Percentiles rank a stretch among this genome's conserved stretches.
These are phyloP conservation scores for Monilinia aucupariae DNA, from an alignment of 2,329 filamentous ascomycete species.

Conservation along the genomic window DNA sequence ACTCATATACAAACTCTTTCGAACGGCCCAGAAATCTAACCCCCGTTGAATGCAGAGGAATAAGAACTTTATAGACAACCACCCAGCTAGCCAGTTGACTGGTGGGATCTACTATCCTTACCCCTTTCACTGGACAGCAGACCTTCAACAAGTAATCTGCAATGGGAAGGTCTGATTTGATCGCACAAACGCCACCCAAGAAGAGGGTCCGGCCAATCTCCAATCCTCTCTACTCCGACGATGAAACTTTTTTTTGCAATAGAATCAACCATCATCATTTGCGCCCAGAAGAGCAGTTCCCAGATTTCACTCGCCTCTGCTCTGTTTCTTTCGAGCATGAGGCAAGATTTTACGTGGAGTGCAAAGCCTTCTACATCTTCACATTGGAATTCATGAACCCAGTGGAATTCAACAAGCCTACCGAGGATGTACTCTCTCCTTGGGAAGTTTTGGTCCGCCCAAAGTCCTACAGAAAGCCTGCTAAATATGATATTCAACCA, in stretches of 20 bases:
- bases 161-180: constrained; percentile 9
- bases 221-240: constrained; percentile 4
- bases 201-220: constrained; percentile 14
- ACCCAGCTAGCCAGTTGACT: neutral
- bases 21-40: neutral
- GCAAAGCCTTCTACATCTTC: constrained; percentile 7
- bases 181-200: neutral
- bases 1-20: neutral
- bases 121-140: neutral
- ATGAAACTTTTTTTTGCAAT: constrained; percentile 11
- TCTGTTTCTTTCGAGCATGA: constrained; percentile 9
- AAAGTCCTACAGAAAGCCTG: constrained; percentile 5
- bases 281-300: neutral
- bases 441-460: neutral
- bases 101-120: neutral
- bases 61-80: neutral
- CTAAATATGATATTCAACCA: constrained; percentile 3
- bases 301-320: neutral
- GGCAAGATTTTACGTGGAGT: constrained; percentile 1
- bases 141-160: neutral
- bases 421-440: neutral
- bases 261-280: neutral
- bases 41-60: neutral
- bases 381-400: neutral
- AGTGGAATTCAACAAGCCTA: neutral